These are phyloP conservation scores for Tephrocybe rancida DNA, from an alignment of 768 basidiomycete species.

Conservation along the genomic window DNA sequence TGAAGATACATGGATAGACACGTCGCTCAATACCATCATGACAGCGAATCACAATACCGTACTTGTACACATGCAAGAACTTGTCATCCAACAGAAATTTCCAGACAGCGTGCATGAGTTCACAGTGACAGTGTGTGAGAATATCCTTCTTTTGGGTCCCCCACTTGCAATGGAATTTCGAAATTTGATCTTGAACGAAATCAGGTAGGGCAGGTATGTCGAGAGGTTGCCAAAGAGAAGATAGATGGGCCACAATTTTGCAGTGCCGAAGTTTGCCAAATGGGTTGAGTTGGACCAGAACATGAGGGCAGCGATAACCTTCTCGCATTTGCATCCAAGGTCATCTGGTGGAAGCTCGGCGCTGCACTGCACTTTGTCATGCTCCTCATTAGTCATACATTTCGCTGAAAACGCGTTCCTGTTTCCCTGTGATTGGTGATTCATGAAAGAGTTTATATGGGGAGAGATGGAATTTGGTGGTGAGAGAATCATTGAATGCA, in stretches of 20 bases:
- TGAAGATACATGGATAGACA: slow-evolving; percentile 25
- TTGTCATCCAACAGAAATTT: too few relatives aligned
- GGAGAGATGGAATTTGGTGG: slow-evolving; percentile 7
- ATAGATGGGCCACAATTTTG: slow-evolving; percentile 27
- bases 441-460: slow-evolving; percentile 27
- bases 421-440: slow-evolving; percentile 19
- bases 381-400: too few relatives aligned
- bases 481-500: neutral
- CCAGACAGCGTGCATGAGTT: too few relatives aligned
- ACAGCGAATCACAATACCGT: slow-evolving; percentile 26
- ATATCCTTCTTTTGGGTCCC: slow-evolving; percentile 19
- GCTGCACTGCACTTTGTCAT: too few relatives aligned
- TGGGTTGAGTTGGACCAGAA: slow-evolving; percentile 32
- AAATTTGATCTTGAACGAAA: slow-evolving; percentile 22
- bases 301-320: slow-evolving; percentile 26
- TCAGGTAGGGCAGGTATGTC: slow-evolving; percentile 36
- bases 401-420: slow-evolving; percentile 22
- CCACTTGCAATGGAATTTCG: slow-evolving; percentile 12
- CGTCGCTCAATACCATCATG: slow-evolving; percentile 22
- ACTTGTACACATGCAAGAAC: slow-evolving; percentile 24
- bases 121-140: too few relatives aligned
- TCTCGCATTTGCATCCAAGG: slow-evolving; percentile 20
- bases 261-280: slow-evolving; percentile 31
- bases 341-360: slow-evolving; percentile 6
- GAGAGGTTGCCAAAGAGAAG: slow-evolving; percentile 23